Evolutionary conservation across 2,329 filamentous ascomycete species (phyloP), one percentile per base, ranked within the genome.

Genomic region (Fusarium sp.): DNA sequence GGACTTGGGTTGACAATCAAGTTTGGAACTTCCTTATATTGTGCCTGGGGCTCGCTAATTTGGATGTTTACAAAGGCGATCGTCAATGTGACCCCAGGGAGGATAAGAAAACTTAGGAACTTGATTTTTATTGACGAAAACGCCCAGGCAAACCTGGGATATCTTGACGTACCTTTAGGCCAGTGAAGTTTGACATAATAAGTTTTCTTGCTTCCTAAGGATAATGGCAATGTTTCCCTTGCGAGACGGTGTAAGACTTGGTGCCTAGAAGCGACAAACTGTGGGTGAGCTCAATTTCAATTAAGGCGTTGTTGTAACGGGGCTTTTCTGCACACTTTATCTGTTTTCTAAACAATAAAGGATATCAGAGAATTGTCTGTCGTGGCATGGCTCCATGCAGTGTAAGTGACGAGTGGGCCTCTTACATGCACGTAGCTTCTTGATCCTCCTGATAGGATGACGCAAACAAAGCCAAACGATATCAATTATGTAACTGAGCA

Each of bases 101-200:
- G 0, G 5, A 10, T 0, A 7, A 44, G 42, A 1, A 19, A 45
- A 45, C 42, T 25, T 14, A 19, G 4, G 2, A 25, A 9, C 10
- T 5, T 5, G 16, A 12, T 9, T 1, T 1, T 1, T 5, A 19
- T 11, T 7, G 16, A 25, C 16, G 16, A 25, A 4, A 25, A 8
- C 15, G 3, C n/a, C 23, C 18, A 0, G 5, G 1, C 3, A 42
- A 18, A 5, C 16, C 11, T 18, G 6, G 0, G 7, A 12, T 1
- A 25, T 12, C 5, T 12, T 12, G 23, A 5, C 0, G 9, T 23
- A 10, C 4, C n/a, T 25, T 18, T 8, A 2, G n/a, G 9, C 16
- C 7, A 10, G 11, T 9, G 11, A 3, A 25, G 11, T 42, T 18
- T 23, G n/a, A 2, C 4, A 7, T 15, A 9, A n/a, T 11, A 4